Conservation (phyloP, 192 early-diverging fungal genomes). For the Globomyces pollinis-pini region DNA sequence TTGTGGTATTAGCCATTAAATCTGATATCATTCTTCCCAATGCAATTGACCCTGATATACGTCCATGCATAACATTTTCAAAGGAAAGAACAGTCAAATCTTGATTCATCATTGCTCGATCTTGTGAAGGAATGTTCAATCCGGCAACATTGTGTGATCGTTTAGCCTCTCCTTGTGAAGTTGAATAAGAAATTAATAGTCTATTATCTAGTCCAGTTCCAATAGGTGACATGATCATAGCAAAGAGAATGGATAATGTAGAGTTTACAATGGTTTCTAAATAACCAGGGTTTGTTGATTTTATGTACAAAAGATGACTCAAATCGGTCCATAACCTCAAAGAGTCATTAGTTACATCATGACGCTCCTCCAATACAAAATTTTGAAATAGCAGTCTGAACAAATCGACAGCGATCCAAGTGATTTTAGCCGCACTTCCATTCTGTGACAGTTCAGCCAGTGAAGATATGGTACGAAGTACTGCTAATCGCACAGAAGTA, state of each 20-base stretch:
- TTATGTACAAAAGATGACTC: conserved; percentile 12
- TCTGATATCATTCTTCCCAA: conserved; percentile 66
- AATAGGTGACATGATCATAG: conserved; percentile 73
- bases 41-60: conserved; percentile 66
- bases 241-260: conserved; percentile 53
- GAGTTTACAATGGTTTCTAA: conserved; percentile 13
- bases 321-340: conserved; percentile 62
- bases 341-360: conserved; percentile 53
- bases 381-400: conserved; percentile 85
- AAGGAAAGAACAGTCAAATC: conserved; percentile 75
- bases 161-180: not conserved
- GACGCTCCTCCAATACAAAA: conserved; percentile 75
- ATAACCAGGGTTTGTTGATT: not conserved
- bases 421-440: conserved; percentile 14
- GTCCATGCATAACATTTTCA: conserved; percentile 72
- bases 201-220: conserved; percentile 64
- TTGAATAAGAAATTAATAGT: conserved; percentile 25
- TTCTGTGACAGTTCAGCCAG: conserved; percentile 30
- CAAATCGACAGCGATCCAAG: conserved; percentile 55
- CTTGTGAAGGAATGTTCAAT: conserved; percentile 68
- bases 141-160: conserved; percentile 7
- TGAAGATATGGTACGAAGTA: conserved; percentile 69
- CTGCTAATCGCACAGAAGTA: conserved; percentile 71
- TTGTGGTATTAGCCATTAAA: conserved; percentile 28
- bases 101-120: conserved; percentile 84